Evolutionary conservation across 2,329 filamentous ascomycete genomes (phyloP).

Genomic region (Elsinoe ampelina): DNA sequence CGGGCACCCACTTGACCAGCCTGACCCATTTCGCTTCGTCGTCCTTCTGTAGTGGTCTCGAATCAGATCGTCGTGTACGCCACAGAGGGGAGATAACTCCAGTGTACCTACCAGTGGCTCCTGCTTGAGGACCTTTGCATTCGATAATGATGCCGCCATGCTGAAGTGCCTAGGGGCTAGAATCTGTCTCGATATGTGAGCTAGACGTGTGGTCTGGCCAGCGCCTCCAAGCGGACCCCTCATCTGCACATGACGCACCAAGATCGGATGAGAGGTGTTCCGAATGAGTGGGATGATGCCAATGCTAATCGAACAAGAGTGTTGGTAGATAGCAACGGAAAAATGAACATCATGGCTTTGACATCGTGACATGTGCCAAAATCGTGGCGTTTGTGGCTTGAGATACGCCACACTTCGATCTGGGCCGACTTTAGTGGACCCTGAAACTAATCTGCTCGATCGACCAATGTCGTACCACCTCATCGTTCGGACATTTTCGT

Average conservation of each 20-base stretch:
- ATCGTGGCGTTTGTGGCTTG: neutral
- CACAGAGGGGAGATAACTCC: neutral
- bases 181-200: conserved; percentile 3
- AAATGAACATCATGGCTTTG: conserved; percentile 1
- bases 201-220: neutral
- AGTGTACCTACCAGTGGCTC: conserved; percentile 16
- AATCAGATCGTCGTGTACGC: neutral
- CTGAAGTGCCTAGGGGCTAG: neutral
- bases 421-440: conserved; percentile 2
- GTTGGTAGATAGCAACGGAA: neutral
- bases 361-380: neutral
- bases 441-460: conserved; percentile 5
- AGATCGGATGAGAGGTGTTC: neutral
- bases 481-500: neutral
- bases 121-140: conserved; percentile 17
- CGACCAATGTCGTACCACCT: conserved; percentile 10
- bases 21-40: conserved; percentile 34
- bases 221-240: conserved; percentile 3
- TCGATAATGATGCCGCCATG: conserved; percentile 16
- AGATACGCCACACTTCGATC: conserved; percentile 6
- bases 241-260: conserved; percentile 1
- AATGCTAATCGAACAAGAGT: neutral
- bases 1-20: conserved; percentile 28
- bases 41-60: conserved; percentile 15
- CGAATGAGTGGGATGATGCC: neutral